phyloP scores from a whole-genome alignment of 768 basidiomycete genomes.

The Coprinellus micaceus region DNA sequence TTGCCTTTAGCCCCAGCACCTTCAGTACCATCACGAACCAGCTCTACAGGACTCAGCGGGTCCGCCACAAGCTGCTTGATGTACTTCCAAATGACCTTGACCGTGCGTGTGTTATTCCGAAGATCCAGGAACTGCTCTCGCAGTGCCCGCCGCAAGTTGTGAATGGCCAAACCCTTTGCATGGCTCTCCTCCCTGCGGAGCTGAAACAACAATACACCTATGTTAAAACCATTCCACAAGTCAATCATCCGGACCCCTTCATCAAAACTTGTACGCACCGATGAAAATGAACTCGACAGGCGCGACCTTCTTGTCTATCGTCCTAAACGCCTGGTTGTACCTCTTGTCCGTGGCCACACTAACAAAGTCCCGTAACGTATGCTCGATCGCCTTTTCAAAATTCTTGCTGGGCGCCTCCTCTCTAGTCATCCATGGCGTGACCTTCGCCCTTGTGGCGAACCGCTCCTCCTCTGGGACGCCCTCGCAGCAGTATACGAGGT shows the following conservation, averaged over 20 bases:
- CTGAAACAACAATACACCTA: conserved; percentile 66
- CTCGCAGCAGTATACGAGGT: conserved; percentile 66
- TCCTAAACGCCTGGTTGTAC: conserved; percentile 47
- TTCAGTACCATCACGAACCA: not conserved
- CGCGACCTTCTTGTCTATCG: conserved; percentile 53
- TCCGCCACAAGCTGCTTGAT: conserved; percentile 10
- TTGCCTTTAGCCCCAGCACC: conserved; percentile 11
- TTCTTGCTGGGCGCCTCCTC: conserved; percentile 34
- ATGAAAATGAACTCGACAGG: conserved; percentile 81
- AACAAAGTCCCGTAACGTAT: conserved; percentile 52
- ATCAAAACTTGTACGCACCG: conserved; percentile 55
- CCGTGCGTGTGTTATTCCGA: conserved; percentile 55
- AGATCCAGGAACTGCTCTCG: conserved; percentile 60
- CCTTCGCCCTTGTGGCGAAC: conserved; percentile 50
- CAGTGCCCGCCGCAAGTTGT: conserved; percentile 52
- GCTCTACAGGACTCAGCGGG: not conserved
- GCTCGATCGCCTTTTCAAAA: conserved; percentile 54
- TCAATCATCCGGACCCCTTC: too few relatives aligned
- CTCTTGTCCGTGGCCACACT: conserved; percentile 41
- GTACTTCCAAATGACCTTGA: conserved; percentile 51
- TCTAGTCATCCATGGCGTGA: conserved; percentile 53
- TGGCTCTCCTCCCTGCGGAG: conserved; percentile 41
- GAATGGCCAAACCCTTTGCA: conserved; percentile 53
- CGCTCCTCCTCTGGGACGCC: conserved; percentile 43
- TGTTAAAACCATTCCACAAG: too few relatives aligned